A percentile compares a stretch with the other conserved stretches of the same genome.
phyloP scores from a whole-genome alignment of 371 early-diverging fungal genomes.

The Edhazardia aedis region DNA sequence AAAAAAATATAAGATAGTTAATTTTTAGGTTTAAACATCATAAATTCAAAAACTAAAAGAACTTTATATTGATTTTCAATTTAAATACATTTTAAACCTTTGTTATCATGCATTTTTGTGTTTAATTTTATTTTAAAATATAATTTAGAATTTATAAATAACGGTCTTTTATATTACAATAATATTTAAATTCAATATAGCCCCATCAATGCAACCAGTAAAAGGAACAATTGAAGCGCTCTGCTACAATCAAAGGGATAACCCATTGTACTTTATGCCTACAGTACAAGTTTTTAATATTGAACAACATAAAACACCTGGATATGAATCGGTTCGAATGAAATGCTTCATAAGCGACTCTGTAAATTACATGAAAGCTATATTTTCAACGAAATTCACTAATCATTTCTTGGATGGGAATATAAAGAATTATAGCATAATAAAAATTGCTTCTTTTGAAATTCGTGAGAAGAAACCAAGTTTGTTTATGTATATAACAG shows the following conservation, averaged over 20 bases:
- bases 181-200: no score
- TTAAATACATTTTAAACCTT: no score
- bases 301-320: not conserved
- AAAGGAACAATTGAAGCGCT: slow-evolving; percentile 30
- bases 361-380: slow-evolving; percentile 21
- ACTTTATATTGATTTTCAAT: no score
- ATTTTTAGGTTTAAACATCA: no score
- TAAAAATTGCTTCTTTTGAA: slow-evolving; percentile 19
- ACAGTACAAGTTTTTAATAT: slow-evolving; percentile 24
- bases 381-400: slow-evolving; percentile 18
- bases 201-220: slow-evolving; percentile 9
- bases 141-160: no score
- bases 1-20: no score
- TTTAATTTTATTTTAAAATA: no score
- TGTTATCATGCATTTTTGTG: no score
- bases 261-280: slow-evolving; percentile 24
- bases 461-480: slow-evolving; percentile 14
- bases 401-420: slow-evolving; percentile 10
- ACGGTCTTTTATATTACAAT: no score
- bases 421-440: slow-evolving; percentile 10
- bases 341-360: slow-evolving; percentile 25
- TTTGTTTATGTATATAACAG: slow-evolving; percentile 25
- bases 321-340: slow-evolving; percentile 13
- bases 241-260: slow-evolving; percentile 19
- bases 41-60: no score